Base-by-base conservation (phyloP, 441 rosid genomes). In the Pelargonium fulgidum region DNA sequence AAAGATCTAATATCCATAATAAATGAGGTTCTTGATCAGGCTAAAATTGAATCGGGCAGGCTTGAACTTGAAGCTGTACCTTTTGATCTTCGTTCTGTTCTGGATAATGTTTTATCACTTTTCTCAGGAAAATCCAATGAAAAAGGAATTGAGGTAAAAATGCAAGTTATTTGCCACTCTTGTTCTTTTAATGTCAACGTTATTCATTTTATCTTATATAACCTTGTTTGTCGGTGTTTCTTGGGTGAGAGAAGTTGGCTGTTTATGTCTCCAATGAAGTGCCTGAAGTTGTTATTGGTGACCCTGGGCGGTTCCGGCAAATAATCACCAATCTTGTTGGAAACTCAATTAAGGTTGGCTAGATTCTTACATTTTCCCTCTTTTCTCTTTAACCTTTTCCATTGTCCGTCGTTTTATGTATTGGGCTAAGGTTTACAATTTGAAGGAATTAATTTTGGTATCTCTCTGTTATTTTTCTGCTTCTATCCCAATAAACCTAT, bases 1-100 rank as follows among this genome's bases (percentile, higher is more conserved):
- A 86, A 80, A 66, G 97, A 86, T 82, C 87, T 94, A 56, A 90
- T 89, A 72, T 85, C 89, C 48, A 68, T 94, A 67, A 91, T 94
- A 79, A 90, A 87, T 29, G 96, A 85, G 68, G 98, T 94, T 76
- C 97, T 94, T 75, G 99, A 94, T 82, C 98, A 90, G 76, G 96
- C 98, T 33, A 94, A 94, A 90, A 92, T 94, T 78, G 99, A 94
- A 83, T 91, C 98, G 8, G 96, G 97, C 75, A 85, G 88, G 87
- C 91, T 94, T 24, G 99, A 94, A 72, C 84, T 89, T 1, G 99
- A 94, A 74, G 78, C 81, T 14, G 98, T 92, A 59, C 87, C 98
- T 65, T 94, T 94, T 66, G 94, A 94, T 82, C 81, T 87, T 68
- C 90, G 85, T 50, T 72, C 75, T 13, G 83, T 86, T 73, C 89